Conservation (phyloP, 1,284 basidiomycete species). For the Chiua sp. region DNA sequence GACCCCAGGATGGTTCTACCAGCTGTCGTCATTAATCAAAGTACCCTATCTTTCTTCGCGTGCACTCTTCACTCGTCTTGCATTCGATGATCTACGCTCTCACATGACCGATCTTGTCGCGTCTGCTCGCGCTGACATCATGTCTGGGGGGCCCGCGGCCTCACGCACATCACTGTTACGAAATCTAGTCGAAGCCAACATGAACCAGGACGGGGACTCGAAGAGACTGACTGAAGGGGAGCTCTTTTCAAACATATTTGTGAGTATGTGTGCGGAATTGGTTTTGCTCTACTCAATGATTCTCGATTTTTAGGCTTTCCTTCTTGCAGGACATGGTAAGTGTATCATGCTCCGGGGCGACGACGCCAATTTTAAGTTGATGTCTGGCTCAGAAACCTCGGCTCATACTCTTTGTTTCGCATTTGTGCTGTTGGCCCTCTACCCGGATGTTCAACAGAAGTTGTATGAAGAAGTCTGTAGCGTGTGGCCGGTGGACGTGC, state of each 20-base stretch:
- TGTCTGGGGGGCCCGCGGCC: constrained; percentile 24
- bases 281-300: not conserved
- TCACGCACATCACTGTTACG: constrained; percentile 43
- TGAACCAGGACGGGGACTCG: constrained; percentile 14
- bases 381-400: constrained; percentile 42
- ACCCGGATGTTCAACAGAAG: constrained; percentile 50
- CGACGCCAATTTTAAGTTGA: constrained; percentile 4
- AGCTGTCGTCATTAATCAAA: constrained; percentile 33
- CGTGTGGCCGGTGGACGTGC: constrained; percentile 40
- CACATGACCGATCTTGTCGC: constrained; percentile 49
- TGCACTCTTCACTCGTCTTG: constrained; percentile 29
- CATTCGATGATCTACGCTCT: constrained; percentile 40
- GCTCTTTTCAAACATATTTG: constrained; percentile 51
- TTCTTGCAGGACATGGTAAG: constrained; percentile 41
- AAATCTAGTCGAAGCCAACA: constrained; percentile 45
- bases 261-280: constrained; percentile 23
- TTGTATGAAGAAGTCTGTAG: constrained; percentile 45
- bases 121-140: constrained; percentile 40
- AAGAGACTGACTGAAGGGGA: constrained; percentile 49
- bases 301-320: constrained; percentile 38
- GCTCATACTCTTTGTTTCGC: constrained; percentile 48
- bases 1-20: constrained; percentile 39
- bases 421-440: constrained; percentile 36
- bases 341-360: not conserved
- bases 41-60: constrained; percentile 42